A percentile compares a stretch with the other conserved stretches of the same genome.
phyloP scores from a whole-genome alignment of 2,329 filamentous ascomycete genomes.

The Phialophora verrucosa region DNA sequence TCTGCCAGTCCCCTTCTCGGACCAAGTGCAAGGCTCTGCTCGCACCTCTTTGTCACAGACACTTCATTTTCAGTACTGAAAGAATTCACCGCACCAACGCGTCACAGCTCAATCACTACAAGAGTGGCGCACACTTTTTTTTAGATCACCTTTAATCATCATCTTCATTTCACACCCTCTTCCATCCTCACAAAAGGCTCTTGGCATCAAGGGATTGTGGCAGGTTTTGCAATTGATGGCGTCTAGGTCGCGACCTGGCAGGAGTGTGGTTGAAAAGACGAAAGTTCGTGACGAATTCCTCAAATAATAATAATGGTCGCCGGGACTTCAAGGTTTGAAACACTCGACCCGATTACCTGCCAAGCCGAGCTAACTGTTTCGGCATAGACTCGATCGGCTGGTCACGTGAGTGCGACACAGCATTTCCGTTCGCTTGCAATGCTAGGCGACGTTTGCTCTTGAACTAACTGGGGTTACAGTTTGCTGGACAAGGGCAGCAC shows the following conservation, averaged over 20 bases:
- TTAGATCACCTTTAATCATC: neutral
- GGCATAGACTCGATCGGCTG: conserved; percentile 75
- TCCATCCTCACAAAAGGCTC: neutral
- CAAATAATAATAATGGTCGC: conserved; percentile 32
- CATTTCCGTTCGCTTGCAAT: neutral
- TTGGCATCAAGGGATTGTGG: neutral
- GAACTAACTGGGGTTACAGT: conserved; percentile 54
- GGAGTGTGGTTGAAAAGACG: conserved; percentile 21
- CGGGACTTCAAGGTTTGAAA: conserved; percentile 36
- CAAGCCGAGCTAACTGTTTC: conserved; percentile 30
- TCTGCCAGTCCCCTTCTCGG: conserved; percentile 17
- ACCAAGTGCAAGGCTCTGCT: conserved; percentile 6
- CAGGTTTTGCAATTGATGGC: conserved; percentile 30
- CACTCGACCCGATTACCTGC: conserved; percentile 15
- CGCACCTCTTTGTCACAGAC: conserved; percentile 1
- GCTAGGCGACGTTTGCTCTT: neutral
- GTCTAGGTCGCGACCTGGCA: conserved; percentile 12
- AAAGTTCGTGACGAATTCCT: neutral
- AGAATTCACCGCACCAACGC: neutral
- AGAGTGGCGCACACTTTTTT: neutral
- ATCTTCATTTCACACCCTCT: neutral
- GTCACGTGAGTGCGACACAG: conserved; percentile 73
- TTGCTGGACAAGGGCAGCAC: conserved; percentile 98
- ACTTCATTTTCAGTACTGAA: neutral
- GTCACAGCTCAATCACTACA: neutral